These are phyloP conservation scores for Mycena rebaudengoi DNA, from an alignment of 768 basidiomycete species.

Conservation along the genomic window DNA sequence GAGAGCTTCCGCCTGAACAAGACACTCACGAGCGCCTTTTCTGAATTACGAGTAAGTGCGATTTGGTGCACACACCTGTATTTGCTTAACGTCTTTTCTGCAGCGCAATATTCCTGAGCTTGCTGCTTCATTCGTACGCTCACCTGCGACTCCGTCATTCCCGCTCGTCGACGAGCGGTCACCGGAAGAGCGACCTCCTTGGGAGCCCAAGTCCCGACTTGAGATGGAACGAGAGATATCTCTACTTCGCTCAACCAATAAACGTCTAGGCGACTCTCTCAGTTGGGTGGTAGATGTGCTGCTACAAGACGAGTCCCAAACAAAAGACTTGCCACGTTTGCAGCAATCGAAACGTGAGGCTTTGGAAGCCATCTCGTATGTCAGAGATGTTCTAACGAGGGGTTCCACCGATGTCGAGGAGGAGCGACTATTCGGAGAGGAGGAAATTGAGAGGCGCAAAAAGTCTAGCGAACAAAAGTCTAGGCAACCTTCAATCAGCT, in stretches of 20 bases:
- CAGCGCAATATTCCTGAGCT: conserved; percentile 90
- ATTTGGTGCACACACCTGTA: conserved; percentile 5
- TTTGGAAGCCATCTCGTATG: conserved; percentile 78
- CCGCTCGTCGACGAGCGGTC: conserved; percentile 70
- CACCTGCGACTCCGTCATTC: conserved; percentile 64
- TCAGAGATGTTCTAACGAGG: conserved; percentile 75
- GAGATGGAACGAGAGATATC: conserved; percentile 74
- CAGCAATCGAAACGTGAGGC: conserved; percentile 66
- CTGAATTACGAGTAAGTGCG: conserved; percentile 72
- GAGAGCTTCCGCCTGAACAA: conserved; percentile 88
- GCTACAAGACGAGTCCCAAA: conserved; percentile 60
- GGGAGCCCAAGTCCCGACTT: conserved; percentile 75
- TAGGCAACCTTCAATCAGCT: neutral
- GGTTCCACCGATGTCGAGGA: conserved; percentile 66
- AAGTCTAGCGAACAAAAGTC: conserved; percentile 24
- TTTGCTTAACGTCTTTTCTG: conserved; percentile 6
- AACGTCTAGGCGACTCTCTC: conserved; percentile 72
- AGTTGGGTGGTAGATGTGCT: conserved; percentile 80
- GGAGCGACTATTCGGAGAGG: conserved; percentile 68
- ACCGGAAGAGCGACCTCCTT: conserved; percentile 65
- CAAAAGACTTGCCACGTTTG: conserved; percentile 48
- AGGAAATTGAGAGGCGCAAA: conserved; percentile 40
- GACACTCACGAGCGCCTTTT: conserved; percentile 81
- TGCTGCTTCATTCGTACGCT: conserved; percentile 69
- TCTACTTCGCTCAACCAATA: conserved; percentile 64